Base-by-base conservation (phyloP, 257 asterid species). In the Eucommia ulmoides region DNA sequence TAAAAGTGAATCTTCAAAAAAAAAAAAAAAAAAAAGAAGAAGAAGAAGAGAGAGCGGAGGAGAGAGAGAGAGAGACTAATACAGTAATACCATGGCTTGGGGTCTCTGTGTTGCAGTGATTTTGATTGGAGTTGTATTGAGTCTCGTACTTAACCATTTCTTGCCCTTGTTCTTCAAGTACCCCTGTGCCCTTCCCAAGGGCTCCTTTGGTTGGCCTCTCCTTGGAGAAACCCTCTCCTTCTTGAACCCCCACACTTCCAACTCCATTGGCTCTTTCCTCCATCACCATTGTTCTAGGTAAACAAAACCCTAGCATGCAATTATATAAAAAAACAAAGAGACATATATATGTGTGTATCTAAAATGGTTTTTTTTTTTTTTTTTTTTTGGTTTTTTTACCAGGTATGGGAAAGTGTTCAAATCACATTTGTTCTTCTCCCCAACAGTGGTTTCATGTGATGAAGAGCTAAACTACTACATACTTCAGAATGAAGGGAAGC, bases 381-480 rank as follows among this genome's bases (percentile, higher is more conserved):
- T 41, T 12, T 1, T 46, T 29, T 29, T 1, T 20, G 1, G 14
- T 7, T 15, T 48, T 23, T 24, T 22, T 45, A 20, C 25, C 18
- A 82, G 93, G 71, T 74, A 79, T 45, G 93, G 93, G 21, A 79
- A 82, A 64, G 93, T 82, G 73, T 82, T 82, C 66, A 76, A 70
- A 62, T 82, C 93, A 51, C 93, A 82, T 41, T 51, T 82, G 38
- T 79, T 82, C 68, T 79, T 72, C 59, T 70, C 78, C 0, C 89
- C 89, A 1, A 82, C 93, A 0, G 79, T 82, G 72, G 83, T 82
- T 8, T 82, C 93, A 8, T 82, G 93, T 62, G 93, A 82, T 62
- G 73, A 76, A 54, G 93, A 82, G 35, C 76, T 82, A 21, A 82
- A 82, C 56, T 76, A 82, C 65, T 74, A 71, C 74, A 60, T 82